Evolutionary conservation across 106 monocot genomes (phyloP).

Genomic region (Dendrobium chrysotoxum): DNA sequence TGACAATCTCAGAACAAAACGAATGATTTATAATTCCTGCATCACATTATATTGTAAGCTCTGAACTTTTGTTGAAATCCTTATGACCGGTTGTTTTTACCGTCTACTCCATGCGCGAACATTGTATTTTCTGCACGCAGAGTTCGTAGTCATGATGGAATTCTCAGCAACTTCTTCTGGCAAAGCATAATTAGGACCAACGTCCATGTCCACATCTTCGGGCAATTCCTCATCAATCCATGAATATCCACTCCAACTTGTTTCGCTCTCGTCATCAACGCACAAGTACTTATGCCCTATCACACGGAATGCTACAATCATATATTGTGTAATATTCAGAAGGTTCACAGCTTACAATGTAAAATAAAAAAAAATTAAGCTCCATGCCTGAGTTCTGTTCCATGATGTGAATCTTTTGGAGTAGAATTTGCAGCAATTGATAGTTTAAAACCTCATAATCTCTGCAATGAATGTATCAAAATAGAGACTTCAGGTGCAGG

Average conservation of each 20-base stretch:
- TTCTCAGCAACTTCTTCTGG: slow-evolving; percentile 49
- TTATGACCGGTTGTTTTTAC: neutral
- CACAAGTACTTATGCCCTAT: slow-evolving; percentile 23
- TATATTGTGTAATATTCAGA: no score
- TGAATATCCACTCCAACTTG: slow-evolving; percentile 40
- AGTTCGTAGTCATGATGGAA: slow-evolving; percentile 15
- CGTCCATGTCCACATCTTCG: slow-evolving; percentile 54
- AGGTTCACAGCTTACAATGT: no score
- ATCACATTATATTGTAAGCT: no score
- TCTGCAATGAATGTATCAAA: slow-evolving; percentile 19
- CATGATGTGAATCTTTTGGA: slow-evolving; percentile 49
- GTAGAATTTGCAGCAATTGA: slow-evolving; percentile 55
- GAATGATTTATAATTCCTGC: no score
- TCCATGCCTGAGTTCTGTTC: slow-evolving; percentile 44
- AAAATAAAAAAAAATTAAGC: neutral
- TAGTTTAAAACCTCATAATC: slow-evolving; percentile 71
- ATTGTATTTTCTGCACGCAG: slow-evolving; percentile 39
- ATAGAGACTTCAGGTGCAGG: neutral
- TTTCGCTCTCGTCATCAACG: slow-evolving; percentile 34
- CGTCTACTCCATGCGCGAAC: slow-evolving; percentile 42
- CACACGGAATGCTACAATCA: neutral
- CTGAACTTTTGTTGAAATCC: neutral
- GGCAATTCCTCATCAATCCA: slow-evolving; percentile 80
- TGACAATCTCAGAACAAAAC: no score
- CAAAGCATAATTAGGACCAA: slow-evolving; percentile 54